Evolutionary conservation across 768 basidiomycete species (phyloP).

Genomic region (Amanita polypyramis): DNA sequence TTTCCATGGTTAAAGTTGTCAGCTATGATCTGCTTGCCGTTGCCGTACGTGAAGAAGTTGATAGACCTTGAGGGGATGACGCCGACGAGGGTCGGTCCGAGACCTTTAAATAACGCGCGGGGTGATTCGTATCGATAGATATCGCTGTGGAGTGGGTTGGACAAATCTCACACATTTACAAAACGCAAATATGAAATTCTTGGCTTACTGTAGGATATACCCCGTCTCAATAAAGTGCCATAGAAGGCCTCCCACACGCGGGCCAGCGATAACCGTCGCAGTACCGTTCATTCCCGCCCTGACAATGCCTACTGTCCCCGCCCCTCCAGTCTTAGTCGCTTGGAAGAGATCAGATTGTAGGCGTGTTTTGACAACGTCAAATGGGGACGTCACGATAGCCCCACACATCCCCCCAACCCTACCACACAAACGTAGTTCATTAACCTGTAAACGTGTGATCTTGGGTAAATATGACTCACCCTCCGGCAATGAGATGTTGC

Average conservation of each 20-base stretch:
- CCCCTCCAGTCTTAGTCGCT: slow-evolving; percentile 21
- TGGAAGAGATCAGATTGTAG: slow-evolving; percentile 83
- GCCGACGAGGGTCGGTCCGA: slow-evolving; percentile 90
- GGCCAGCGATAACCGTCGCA: slow-evolving; percentile 22
- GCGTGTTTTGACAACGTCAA: slow-evolving; percentile 97
- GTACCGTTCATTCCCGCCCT: slow-evolving; percentile 20
- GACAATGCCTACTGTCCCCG: slow-evolving; percentile 23
- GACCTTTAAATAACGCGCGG: slow-evolving; percentile 85
- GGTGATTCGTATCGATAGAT: slow-evolving; percentile 87
- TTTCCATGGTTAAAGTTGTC: slow-evolving; percentile 65
- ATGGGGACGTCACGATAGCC: slow-evolving; percentile 91
- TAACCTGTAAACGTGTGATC: slow-evolving; percentile 5
- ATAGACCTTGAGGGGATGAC: slow-evolving; percentile 94
- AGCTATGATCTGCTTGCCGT: slow-evolving; percentile 88
- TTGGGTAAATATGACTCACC: slow-evolving; percentile 38
- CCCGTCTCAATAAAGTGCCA: slow-evolving; percentile 95
- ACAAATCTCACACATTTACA: not conserved
- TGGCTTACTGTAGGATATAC: slow-evolving; percentile 70
- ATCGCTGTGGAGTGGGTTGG: slow-evolving; percentile 35
- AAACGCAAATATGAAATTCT: no score
- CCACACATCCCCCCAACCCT: slow-evolving; percentile 98
- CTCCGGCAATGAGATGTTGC: slow-evolving; percentile 80
- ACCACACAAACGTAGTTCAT: not conserved
- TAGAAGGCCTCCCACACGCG: slow-evolving; percentile 45
- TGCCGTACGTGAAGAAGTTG: slow-evolving; percentile 97